Conservation (phyloP, 768 basidiomycete species). For the Lentinus brumalis region DNA sequence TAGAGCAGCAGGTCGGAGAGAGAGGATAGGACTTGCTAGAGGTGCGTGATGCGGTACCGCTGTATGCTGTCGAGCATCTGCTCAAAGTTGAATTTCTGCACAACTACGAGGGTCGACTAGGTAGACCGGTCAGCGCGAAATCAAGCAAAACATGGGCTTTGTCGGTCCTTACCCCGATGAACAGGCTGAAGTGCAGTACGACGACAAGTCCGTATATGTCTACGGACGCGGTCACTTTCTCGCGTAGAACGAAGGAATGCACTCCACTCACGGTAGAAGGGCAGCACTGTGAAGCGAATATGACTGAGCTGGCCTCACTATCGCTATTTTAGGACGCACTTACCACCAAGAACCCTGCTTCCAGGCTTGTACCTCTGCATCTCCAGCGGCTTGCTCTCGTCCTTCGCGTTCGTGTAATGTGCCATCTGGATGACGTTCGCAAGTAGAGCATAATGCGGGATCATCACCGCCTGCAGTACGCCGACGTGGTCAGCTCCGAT, state of each 20-base stretch:
- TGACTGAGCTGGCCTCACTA: background rate
- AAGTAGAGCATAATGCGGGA: slow-evolving; percentile 39
- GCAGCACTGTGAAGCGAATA: slow-evolving; percentile 23
- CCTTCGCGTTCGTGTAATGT: slow-evolving; percentile 21
- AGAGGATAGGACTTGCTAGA: slow-evolving; percentile 24
- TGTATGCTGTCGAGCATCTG: slow-evolving; percentile 38
- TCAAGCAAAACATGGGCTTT: background rate
- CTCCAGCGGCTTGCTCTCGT: slow-evolving; percentile 41
- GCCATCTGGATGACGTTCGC: slow-evolving; percentile 36
- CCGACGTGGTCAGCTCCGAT: slow-evolving; percentile 46
- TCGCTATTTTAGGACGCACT: background rate
- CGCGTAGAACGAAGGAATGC: background rate
- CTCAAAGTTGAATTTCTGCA: slow-evolving; percentile 35
- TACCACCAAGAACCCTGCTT: slow-evolving; percentile 59
- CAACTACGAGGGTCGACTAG: slow-evolving; percentile 34
- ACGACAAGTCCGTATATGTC: slow-evolving; percentile 46
- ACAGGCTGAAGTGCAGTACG: slow-evolving; percentile 32
- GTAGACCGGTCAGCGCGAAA: background rate
- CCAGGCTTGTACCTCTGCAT: slow-evolving; percentile 50
- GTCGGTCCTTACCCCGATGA: slow-evolving; percentile 27
- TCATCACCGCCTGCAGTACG: slow-evolving; percentile 53
- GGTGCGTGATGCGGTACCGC: slow-evolving; percentile 35
- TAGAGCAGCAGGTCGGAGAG: background rate
- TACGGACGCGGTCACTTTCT: slow-evolving; percentile 23
- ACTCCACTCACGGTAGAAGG: slow-evolving; percentile 31